These are phyloP conservation scores for Delphinella strobiligena DNA, from an alignment of 2,329 filamentous ascomycete species.

Conservation along the genomic window DNA sequence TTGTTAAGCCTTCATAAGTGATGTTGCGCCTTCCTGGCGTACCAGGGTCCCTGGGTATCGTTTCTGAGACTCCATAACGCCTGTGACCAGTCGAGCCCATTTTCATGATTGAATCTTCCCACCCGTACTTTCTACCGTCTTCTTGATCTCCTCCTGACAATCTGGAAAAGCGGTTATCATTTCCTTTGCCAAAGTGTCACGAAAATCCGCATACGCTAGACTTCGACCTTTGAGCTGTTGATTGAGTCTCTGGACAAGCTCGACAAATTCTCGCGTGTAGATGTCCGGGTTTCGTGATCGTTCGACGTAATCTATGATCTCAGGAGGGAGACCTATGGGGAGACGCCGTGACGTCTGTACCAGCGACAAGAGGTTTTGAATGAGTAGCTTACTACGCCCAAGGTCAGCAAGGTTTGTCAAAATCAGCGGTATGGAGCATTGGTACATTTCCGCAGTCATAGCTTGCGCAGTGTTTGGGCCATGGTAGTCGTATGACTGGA, in stretches of 20 bases:
- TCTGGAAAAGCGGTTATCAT: slow-evolving; percentile 48
- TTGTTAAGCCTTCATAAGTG: too few species aligned
- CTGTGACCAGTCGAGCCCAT: too few species aligned
- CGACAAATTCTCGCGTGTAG: slow-evolving; percentile 54
- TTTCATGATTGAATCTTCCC: slow-evolving; percentile 15
- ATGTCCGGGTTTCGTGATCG: slow-evolving; percentile 53
- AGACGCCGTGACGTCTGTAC: slow-evolving; percentile 36
- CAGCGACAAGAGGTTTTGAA: slow-evolving; percentile 42
- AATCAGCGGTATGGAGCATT: background rate
- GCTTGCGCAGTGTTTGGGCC: slow-evolving; percentile 44
- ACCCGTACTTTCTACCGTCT: slow-evolving; percentile 35
- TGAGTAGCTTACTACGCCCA: slow-evolving; percentile 22
- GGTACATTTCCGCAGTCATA: slow-evolving; percentile 46
- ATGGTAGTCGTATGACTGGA: slow-evolving; percentile 49
- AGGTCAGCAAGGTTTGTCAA: background rate
- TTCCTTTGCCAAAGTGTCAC: slow-evolving; percentile 46
- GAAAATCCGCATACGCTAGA: slow-evolving; percentile 46
- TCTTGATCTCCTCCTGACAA: slow-evolving; percentile 39
- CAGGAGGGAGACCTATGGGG: slow-evolving; percentile 44
- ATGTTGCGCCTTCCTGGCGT: too few species aligned
- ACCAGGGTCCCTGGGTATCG: background rate
- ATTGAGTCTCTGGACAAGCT: slow-evolving; percentile 50
- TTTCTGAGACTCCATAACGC: background rate
- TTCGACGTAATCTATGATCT: slow-evolving; percentile 53
- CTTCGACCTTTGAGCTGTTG: slow-evolving; percentile 50